phyloP scores from a whole-genome alignment of 306 rosid species.

The Calophaca sinica region DNA sequence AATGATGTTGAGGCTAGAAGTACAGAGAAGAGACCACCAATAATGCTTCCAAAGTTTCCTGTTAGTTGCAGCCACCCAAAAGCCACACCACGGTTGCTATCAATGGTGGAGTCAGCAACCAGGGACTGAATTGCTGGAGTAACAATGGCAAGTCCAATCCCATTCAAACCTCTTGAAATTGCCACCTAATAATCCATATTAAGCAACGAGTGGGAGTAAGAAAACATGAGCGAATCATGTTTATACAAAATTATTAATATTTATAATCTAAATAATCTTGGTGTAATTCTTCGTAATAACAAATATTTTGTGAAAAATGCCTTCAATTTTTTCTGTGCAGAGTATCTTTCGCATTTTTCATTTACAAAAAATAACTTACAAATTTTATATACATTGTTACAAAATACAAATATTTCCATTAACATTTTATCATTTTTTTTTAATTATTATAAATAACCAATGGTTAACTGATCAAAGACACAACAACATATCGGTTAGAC shows the following conservation, averaged over 20 bases:
- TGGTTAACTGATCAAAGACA: too few relatives aligned
- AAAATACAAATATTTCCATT: too few relatives aligned
- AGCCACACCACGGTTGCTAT: slow-evolving; percentile 74
- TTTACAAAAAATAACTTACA: background rate
- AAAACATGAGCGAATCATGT: background rate
- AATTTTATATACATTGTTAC: background rate
- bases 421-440: too few relatives aligned
- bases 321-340: too few relatives aligned
- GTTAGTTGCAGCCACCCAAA: slow-evolving; percentile 87
- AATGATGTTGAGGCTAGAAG: slow-evolving; percentile 67
- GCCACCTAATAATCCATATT: slow-evolving; percentile 62
- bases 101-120: slow-evolving; percentile 80
- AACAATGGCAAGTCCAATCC: slow-evolving; percentile 91
- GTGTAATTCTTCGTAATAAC: background rate
- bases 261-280: background rate
- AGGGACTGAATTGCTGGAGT: slow-evolving; percentile 81
- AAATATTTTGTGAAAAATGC: background rate
- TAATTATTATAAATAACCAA: too few relatives aligned
- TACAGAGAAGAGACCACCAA: slow-evolving; percentile 73
- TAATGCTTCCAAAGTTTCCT: slow-evolving; percentile 69
- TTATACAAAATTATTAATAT: background rate
- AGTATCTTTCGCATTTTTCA: too few relatives aligned
- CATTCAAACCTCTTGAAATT: slow-evolving; percentile 87
- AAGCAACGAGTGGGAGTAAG: background rate
- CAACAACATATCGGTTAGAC: too few relatives aligned